Conservation (phyloP, 768 basidiomycete species). For the Clitopilus hobsonii region DNA sequence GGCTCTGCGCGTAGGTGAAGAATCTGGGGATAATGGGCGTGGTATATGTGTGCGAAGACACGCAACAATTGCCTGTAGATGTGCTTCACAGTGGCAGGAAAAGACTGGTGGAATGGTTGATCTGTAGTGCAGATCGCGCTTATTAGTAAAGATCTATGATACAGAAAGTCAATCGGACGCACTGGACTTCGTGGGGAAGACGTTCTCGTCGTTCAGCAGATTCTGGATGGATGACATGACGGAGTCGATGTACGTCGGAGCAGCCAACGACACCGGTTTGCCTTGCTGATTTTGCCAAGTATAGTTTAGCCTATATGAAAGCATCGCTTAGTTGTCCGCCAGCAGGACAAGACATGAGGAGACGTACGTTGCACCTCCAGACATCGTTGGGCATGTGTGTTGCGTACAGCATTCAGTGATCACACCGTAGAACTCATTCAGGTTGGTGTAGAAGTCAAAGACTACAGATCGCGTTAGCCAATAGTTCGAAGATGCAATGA, state of each 20-base stretch:
- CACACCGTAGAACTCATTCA: slow-evolving; percentile 95
- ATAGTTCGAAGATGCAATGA: not conserved
- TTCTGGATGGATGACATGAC: slow-evolving; percentile 98
- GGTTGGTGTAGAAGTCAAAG: slow-evolving; percentile 95
- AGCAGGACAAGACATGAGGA: not conserved
- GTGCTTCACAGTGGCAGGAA: slow-evolving; percentile 88
- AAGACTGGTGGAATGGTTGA: slow-evolving; percentile 80
- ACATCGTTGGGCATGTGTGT: slow-evolving; percentile 88
- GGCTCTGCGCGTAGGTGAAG: slow-evolving; percentile 92
- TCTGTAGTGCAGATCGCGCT: slow-evolving; percentile 39
- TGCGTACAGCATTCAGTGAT: slow-evolving; percentile 91
- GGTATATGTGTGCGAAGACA: slow-evolving; percentile 96
- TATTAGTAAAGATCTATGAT: not conserved
- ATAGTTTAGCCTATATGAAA: slow-evolving; percentile 70
- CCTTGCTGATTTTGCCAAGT: slow-evolving; percentile 92
- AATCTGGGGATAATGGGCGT: slow-evolving; percentile 88
- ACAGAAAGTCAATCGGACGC: slow-evolving; percentile 17
- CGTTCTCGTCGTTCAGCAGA: slow-evolving; percentile 87
- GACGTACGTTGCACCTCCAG: slow-evolving; percentile 78
- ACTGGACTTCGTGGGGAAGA: slow-evolving; percentile 97
- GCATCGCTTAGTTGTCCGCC: not conserved
- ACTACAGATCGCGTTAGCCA: slow-evolving; percentile 40
- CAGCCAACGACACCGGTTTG: slow-evolving; percentile 81
- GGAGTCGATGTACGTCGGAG: slow-evolving; percentile 96
- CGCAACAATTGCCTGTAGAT: slow-evolving; percentile 96